A percentile compares a stretch with the other conserved stretches of the same genome.
phyloP scores from a whole-genome alignment of 768 basidiomycete species.

The Leucocoprinus birnbaumii region DNA sequence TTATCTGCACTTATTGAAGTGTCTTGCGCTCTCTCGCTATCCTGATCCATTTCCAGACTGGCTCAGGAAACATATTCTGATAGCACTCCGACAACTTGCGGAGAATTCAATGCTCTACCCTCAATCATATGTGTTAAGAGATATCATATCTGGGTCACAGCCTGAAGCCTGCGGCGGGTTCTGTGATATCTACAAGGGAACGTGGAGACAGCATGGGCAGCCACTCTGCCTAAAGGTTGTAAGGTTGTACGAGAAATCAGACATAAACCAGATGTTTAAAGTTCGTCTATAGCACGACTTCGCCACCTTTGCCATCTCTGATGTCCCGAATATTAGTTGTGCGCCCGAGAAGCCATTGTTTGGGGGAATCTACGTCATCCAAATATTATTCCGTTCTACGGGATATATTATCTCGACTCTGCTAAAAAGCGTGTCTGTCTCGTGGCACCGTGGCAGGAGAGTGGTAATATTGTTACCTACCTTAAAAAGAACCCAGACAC shows the following conservation, averaged over 20 bases:
- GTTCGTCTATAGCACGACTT: too few relatives aligned
- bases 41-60: background rate
- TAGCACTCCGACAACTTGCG: too few relatives aligned
- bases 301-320: too few relatives aligned
- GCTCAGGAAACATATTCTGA: background rate
- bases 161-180: background rate
- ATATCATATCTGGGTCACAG: background rate
- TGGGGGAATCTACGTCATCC: conserved; percentile 5
- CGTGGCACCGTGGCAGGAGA: too few relatives aligned
- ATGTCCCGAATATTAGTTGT: too few relatives aligned
- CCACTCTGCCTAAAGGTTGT: conserved; percentile 3
- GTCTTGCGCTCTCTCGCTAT: too few relatives aligned
- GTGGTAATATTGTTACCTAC: too few relatives aligned
- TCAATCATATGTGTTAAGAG: background rate
- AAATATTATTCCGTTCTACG: conserved; percentile 10
- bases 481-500: too few relatives aligned
- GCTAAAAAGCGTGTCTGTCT: background rate
- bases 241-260: background rate
- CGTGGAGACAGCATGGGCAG: background rate
- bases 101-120: background rate
- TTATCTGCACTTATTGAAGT: background rate
- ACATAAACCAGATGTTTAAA: background rate
- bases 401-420: conserved; percentile 5
- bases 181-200: background rate
- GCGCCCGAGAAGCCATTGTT: too few relatives aligned